phyloP scores from a whole-genome alignment of 768 basidiomycete species.

The Leccinum obscurum region DNA sequence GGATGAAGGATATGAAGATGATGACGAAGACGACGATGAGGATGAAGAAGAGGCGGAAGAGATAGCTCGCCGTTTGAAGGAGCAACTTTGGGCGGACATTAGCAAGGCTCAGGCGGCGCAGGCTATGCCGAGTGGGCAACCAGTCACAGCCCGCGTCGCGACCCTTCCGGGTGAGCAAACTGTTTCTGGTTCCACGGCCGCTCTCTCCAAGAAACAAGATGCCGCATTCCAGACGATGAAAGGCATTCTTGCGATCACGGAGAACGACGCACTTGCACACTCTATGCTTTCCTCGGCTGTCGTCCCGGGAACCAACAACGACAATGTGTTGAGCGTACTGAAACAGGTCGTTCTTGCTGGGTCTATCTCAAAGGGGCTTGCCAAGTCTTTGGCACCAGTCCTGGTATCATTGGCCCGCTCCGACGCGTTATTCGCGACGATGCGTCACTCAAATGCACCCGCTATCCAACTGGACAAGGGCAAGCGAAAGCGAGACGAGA shows the following conservation, averaged over 20 bases:
- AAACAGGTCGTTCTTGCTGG: constrained; percentile 47
- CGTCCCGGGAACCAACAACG: constrained; percentile 45
- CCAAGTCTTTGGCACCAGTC: constrained; percentile 57
- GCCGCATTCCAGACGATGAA: constrained; percentile 66
- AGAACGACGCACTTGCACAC: constrained; percentile 55
- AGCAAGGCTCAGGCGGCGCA: constrained; percentile 58
- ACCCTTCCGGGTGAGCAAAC: constrained; percentile 8
- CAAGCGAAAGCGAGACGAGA: constrained; percentile 73
- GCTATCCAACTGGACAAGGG: constrained; percentile 64
- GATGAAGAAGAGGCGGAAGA: constrained; percentile 64
- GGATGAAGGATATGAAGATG: constrained; percentile 45
- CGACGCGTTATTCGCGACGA: constrained; percentile 60
- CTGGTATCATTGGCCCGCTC: constrained; percentile 69
- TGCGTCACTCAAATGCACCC: constrained; percentile 64
- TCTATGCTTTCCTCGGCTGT: constrained; percentile 51
- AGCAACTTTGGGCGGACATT: constrained; percentile 77
- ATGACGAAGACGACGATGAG: constrained; percentile 60
- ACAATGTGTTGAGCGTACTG: constrained; percentile 57
- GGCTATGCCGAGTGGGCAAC: constrained; percentile 21
- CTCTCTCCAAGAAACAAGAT: constrained; percentile 46
- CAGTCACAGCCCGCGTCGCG: neutral
- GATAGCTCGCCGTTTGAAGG: constrained; percentile 71
- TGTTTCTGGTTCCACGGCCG: constrained; percentile 12
- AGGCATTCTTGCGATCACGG: constrained; percentile 57
- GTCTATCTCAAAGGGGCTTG: constrained; percentile 51